Evolutionary conservation across 2,329 filamentous ascomycete species (phyloP).

Genomic region (Colletotrichum cereale): DNA sequence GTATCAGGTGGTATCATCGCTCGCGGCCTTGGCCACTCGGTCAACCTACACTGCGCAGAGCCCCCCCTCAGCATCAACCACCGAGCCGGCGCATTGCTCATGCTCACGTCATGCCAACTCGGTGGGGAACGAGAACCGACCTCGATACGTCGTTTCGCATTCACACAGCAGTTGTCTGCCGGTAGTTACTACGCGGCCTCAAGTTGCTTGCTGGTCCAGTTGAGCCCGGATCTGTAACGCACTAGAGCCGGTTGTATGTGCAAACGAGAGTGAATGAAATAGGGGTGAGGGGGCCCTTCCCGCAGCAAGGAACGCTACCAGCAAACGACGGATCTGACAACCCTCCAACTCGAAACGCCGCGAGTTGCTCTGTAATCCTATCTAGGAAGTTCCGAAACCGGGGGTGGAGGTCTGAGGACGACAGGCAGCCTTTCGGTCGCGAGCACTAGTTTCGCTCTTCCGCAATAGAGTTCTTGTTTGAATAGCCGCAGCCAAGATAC

Average conservation of each 20-base stretch:
- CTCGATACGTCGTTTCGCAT: background rate
- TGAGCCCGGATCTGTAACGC: slow-evolving; percentile 11
- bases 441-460: background rate
- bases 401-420: background rate
- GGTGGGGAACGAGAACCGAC: background rate
- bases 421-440: background rate
- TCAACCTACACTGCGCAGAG: background rate
- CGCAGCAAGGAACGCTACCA: slow-evolving; percentile 4
- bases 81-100: slow-evolving; percentile 18
- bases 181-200: no score
- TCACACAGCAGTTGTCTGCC: background rate
- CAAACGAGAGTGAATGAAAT: slow-evolving; percentile 10
- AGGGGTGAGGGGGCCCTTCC: slow-evolving; percentile 2
- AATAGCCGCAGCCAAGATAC: background rate
- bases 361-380: slow-evolving; percentile 9
- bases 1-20: slow-evolving; percentile 30
- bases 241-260: background rate
- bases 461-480: background rate
- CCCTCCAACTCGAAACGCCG: slow-evolving; percentile 37
- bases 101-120: slow-evolving; percentile 14
- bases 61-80: background rate
- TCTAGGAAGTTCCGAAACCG: slow-evolving; percentile 31
- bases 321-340: slow-evolving; percentile 19
- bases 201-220: slow-evolving; percentile 6
- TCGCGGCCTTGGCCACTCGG: slow-evolving; percentile 4